phyloP scores from a whole-genome alignment of 768 basidiomycete species.

The Leccinum longicurvipes region DNA sequence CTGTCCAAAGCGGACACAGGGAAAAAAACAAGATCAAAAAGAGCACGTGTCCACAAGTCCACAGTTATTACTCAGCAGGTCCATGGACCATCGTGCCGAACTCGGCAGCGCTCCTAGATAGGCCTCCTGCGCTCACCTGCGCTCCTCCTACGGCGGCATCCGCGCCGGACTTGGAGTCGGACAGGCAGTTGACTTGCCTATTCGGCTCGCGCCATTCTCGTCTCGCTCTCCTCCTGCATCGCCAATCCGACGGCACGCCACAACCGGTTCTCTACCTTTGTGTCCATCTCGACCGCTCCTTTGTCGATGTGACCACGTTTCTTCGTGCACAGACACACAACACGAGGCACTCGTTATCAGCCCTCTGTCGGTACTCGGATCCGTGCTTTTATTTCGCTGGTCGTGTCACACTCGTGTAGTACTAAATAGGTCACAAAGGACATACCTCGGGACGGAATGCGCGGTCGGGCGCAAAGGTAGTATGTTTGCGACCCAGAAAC shows the following conservation, averaged over 20 bases:
- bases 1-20: constrained; percentile 35
- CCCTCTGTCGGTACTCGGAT: constrained; percentile 7
- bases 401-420: neutral
- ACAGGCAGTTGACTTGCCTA: no score
- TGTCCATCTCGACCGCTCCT: neutral
- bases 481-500: constrained; percentile 1
- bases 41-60: constrained; percentile 29
- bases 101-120: constrained; percentile 4
- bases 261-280: neutral
- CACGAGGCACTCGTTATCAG: constrained; percentile 11
- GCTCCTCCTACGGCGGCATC: neutral
- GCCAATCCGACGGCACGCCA: constrained; percentile 7
- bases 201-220: constrained; percentile 11
- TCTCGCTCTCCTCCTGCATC: constrained; percentile 10
- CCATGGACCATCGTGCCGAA: constrained; percentile 23
- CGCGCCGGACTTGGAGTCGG: constrained; percentile 5
- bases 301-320: neutral
- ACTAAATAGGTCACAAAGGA: neutral
- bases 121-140: no score
- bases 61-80: constrained; percentile 22
- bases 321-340: neutral
- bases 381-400: constrained; percentile 3
- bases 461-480: constrained; percentile 1
- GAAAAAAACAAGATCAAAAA: constrained; percentile 36
- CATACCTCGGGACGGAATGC: constrained; percentile 14